Base-by-base conservation (phyloP, 805 yeast genomes). In the Pichia californica region DNA sequence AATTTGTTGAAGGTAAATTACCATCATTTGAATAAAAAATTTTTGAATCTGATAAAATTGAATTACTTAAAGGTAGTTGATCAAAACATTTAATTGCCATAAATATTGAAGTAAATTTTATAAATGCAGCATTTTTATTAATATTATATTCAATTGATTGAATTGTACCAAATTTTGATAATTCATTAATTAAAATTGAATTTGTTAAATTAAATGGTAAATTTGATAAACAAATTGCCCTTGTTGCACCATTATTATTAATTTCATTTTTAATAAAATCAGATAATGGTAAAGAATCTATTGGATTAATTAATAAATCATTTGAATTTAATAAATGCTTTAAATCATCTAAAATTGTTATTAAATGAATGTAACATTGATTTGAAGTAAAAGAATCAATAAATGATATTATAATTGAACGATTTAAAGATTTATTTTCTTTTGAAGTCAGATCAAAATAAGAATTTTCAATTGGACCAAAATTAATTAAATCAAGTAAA, bases 401-500 rank as follows among this genome's bases (percentile, higher is more conserved):
- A 43, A 62, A 63, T 9, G 64, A 53, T 0, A 62, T 13, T 4
- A 36, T 35, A 1, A 47, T 38, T 7, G 47, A 44, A 19, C 39
- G 31, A 23, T 32, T 16, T 29, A 9, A 19, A 16, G 35, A 28
- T n/a, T 30, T 15, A 14, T 30, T 11, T 5, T 28, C 9, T 9
- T 31, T 32, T n/a, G 21, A 13, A 18, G 27, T 29, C 1, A 29
- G 9, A 15, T 57, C 62, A 45, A 75, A 56, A 43, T 71, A 69
- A 47, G 78, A 69, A 52, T 74, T 75, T 57, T 82, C 88, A 29
- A 82, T 69, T 1, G 86, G 83, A 4, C 84, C 86, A 55, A 57
- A 69, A 34, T 74, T 74, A 9, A 81, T 67, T 27, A 64, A 59
- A 36, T 75, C 69, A 34, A 77, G 57, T 10, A 59, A 40, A 4